Base-by-base conservation (phyloP, 164 flowering plant genomes). In the Vitis vinifera region DNA sequence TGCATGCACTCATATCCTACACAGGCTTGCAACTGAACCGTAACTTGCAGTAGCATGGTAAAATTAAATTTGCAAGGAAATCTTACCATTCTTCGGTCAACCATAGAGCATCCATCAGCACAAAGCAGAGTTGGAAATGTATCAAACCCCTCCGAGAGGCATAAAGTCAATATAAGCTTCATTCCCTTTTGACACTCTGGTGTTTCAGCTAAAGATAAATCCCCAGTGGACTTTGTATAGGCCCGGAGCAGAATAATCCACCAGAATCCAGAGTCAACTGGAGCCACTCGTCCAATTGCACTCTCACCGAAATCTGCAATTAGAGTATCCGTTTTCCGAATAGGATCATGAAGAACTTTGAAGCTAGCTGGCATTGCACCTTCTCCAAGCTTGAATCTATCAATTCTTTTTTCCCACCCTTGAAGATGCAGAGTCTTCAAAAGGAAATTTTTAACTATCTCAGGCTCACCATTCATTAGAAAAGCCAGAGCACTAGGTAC, bases 291-390 rank as follows among this genome's bases (percentile, higher is more conserved):
- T 66, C 93, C 93, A 52, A 89, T 89, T 44, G 93, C 93, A 74
- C 87, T 85, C 78, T 89, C 93, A 17, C 93, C 93, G 73, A 87
- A 89, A 80, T 89, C 93, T 10, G 91, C 91, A 63, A 86, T 68
- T 4, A 89, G 57, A 16, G 89, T 82, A 44, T 89, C 93, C n/a
- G 81, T 65, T 71, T 89, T 86, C 59, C 88, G 60, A 16, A 71
- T 72, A 14, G 89, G 88, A 62, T 89, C 91, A 64, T 87, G 91
- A 65, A 84, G 87, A 27, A 89, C 93, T 77, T 89, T 89, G 77
- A 89, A 89, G 73, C 93, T 89, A 57, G 93, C 93, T 0, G 93
- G 93, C 91, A 89, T 85, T 13, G 82, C 93, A 50, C 93, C 93
- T 71, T 86, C 91, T 10, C 91, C 93, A 27, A 89, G 84, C 77